Conservation (phyloP, 495 filamentous ascomycete species). For the Lasiosphaeria hispida region DNA sequence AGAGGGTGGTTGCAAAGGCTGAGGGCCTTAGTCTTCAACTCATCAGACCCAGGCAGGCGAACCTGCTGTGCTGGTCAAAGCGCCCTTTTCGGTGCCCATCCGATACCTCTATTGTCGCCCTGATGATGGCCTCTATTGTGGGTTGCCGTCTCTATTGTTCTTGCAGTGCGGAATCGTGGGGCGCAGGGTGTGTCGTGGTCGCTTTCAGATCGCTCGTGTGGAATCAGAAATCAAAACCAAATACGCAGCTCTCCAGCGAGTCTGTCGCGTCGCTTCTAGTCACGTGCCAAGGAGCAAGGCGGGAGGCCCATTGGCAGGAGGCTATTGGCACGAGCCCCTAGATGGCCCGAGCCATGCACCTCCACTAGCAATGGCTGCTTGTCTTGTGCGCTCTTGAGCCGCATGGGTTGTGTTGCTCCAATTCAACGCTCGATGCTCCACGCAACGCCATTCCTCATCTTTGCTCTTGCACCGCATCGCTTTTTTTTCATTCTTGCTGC, state of each 20-base stretch:
- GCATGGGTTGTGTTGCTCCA: not conserved
- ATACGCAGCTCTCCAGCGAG: constrained; percentile 4
- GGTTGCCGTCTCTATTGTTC: not conserved
- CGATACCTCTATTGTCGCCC: constrained; percentile 12
- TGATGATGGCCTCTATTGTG: not conserved
- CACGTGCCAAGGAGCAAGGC: not conserved
- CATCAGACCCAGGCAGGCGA: constrained; percentile 20
- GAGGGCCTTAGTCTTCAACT: not conserved
- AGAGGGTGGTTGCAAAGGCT: not conserved
- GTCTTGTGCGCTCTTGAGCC: not conserved
- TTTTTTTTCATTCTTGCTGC: no score
- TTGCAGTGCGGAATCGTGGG: not conserved
- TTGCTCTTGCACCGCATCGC: no score
- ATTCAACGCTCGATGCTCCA: no score
- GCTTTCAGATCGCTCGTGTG: not conserved
- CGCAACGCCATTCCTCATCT: no score
- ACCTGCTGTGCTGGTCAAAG: constrained; percentile 30
- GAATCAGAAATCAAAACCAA: constrained; percentile 4
- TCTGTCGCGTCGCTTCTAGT: constrained; percentile 12
- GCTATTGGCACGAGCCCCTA: no score
- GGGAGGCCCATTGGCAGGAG: no score
- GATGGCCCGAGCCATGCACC: not conserved
- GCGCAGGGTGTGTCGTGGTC: constrained; percentile 9
- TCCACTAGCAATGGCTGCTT: no score
- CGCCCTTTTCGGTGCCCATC: constrained; percentile 24